Evolutionary conservation across 177 flowering plant genomes (phyloP), one percentile per base, ranked within the genome.

Genomic region (Telopea speciosissima): DNA sequence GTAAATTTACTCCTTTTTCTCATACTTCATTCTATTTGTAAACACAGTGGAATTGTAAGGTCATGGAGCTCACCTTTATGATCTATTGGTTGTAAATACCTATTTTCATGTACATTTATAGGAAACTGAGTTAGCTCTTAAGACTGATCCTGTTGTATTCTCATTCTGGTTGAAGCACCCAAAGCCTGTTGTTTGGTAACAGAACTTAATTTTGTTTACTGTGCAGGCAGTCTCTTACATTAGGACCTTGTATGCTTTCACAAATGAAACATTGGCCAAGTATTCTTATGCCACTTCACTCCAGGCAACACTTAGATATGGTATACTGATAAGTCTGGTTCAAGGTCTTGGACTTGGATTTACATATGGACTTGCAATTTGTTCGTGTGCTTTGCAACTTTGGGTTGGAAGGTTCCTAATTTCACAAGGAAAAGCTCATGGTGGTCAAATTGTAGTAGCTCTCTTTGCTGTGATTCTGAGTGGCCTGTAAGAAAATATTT

Each of bases 341-440:
- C 99, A 95, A 90, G 99, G 99, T 36, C 96, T 95, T 85, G 99
- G 99, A 16, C 97, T 95, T 78, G 99, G 99, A 74, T 95, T 95
- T 80, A 95, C 99, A 31, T 93, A 95, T 85, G 99, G 99, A 54
- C 97, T 93, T 79, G 99, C 98, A 19, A 95, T 95, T 71, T 95
- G 99, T 83, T 95, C 99, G 67, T 95, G 99, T 82, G 97, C 99
- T 60, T 79, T 95, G 73, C 97, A 95, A 82, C 93, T 95, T 62
- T 95, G 96, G 96, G 97, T 93, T 76, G 99, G 99, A 79, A 84
- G 96, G 81, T 86, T 89, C 77, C 77, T 95, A 68, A 85, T 95
- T 73, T 76, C 79, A 3, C 82, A 77, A 62, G 71, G 75, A 61
- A 90, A 78, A 79, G 97, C 89, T 79, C 87, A 88, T 80, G 99